Evolutionary conservation across 23 red algal species (phyloP).

Genomic region (Cyanidioschyzon merolae): DNA sequence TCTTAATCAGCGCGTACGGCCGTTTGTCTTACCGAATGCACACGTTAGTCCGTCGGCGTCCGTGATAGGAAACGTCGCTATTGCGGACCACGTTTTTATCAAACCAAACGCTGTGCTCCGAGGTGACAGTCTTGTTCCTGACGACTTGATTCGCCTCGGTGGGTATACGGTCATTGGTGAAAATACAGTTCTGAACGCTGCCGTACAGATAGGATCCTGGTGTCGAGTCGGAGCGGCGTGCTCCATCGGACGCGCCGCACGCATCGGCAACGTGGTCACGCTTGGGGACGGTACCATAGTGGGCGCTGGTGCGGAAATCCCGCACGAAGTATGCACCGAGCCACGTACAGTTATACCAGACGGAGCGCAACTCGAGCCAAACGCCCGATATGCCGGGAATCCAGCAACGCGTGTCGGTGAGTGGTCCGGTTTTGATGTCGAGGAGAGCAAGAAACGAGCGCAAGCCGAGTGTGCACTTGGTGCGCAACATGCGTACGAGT

Average conservation of each 20-base stretch:
- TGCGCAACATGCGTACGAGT: background rate
- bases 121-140: conserved; percentile 32
- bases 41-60: conserved; percentile 69
- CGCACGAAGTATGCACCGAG: background rate
- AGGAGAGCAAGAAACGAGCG: background rate
- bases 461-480: background rate
- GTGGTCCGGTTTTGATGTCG: background rate
- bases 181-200: background rate
- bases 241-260: background rate
- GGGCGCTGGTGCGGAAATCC: background rate
- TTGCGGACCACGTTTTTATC: conserved; percentile 56
- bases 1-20: conserved; percentile 52
- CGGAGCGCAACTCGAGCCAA: background rate
- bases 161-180: conserved; percentile 1
- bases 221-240: conserved; percentile 3
- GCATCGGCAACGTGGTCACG: conserved; percentile 10
- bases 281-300: conserved; percentile 5
- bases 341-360: background rate
- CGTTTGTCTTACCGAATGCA: conserved; percentile 64
- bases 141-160: background rate
- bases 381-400: background rate
- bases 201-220: conserved; percentile 1
- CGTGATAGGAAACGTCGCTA: conserved; percentile 56
- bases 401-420: background rate
- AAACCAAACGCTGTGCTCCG: conserved; percentile 66